phyloP scores from a whole-genome alignment of 2,329 filamentous ascomycete genomes.

The Saccharata proteae region DNA sequence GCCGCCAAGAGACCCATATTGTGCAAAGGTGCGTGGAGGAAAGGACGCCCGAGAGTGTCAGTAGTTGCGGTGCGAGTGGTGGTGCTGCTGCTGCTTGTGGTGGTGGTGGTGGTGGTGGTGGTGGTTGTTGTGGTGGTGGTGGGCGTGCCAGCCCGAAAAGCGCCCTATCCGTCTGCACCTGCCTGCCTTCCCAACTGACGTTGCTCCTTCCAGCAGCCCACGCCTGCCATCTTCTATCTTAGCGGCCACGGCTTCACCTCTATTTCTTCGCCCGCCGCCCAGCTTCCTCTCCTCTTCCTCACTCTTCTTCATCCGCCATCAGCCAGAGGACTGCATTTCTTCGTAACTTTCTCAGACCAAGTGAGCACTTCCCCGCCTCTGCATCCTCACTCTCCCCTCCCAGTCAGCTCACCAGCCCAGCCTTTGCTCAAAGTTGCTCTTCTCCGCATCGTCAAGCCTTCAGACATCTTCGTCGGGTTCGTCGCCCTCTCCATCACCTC shows the following conservation, averaged over 20 bases:
- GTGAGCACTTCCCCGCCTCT: slow-evolving; percentile 14
- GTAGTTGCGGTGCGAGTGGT: too few species aligned
- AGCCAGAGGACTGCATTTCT: slow-evolving; percentile 30
- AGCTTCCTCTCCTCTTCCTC: slow-evolving; percentile 13
- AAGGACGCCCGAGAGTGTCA: too few species aligned
- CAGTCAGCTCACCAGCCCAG: slow-evolving; percentile 12
- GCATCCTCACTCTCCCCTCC: slow-evolving; percentile 2
- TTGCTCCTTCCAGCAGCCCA: slow-evolving; percentile 9
- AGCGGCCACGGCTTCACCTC: slow-evolving; percentile 12
- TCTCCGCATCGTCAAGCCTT: slow-evolving; percentile 22
- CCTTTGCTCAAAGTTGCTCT: slow-evolving; percentile 28
- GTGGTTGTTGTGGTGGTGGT: too few species aligned
- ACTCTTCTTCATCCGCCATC: slow-evolving; percentile 24
- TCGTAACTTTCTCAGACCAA: slow-evolving; percentile 28
- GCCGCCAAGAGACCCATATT: too few species aligned
- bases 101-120: too few species aligned
- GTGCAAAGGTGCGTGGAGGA: too few species aligned
- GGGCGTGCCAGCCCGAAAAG: too few species aligned
- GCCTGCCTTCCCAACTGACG: slow-evolving; percentile 9
- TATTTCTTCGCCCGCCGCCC: slow-evolving; percentile 12
- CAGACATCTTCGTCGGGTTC: slow-evolving; percentile 29
- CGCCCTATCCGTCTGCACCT: slow-evolving; percentile 9
- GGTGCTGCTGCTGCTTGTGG: too few species aligned
- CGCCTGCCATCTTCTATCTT: slow-evolving; percentile 7
- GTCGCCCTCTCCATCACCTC: slow-evolving; percentile 9